Base-by-base conservation (phyloP, 495 filamentous ascomycete genomes). In the Mycothermus thermophilus region DNA sequence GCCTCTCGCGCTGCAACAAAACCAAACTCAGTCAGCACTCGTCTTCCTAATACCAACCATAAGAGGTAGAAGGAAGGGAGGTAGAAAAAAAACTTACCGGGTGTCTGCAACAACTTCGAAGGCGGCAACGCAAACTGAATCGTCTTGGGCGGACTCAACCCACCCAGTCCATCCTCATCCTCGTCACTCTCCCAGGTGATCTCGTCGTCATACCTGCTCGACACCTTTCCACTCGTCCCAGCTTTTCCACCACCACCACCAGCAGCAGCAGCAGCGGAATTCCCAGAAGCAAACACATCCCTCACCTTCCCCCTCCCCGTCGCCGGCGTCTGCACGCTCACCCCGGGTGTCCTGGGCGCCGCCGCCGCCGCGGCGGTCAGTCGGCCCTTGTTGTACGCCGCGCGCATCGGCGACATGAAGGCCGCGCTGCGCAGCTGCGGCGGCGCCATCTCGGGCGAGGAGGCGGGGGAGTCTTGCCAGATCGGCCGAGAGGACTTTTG, bases 81-180 rank as follows among this genome's bases (percentile, higher is more conserved):
- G 3, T 8, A 31, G 1, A 27, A 16, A 19, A 2, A 4, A 32
- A 19, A 64, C 72, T 48, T 65, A 83, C 85, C 85, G 38, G 90
- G 90, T 16, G 90, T 99, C 46, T 90, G 85, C 61, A 99, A 57
- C 21, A 99, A 56, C 42, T 81, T 75, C 31, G 77, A 80, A 48
- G 84, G 80, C 37, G 87, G 87, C 38, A 99, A 65, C 47, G 84
- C 80, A 51, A 99, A 99, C 50, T 94, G 86, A 55, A 99, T 93
- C 17, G 90, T 99, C 60, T 94, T 94, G 0, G 90, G 90, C 23
- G 92, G 90, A 48, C 83, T 93, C 45, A 85, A 73, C 0, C 74
- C 83, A 2, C 67, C 68, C 26, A 75, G 72, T 2, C 71, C 72
- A 29, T 74, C 37, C 64, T 74, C 73, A 26, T 76, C 71, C 27